These are phyloP conservation scores for Pogostemon cablin DNA, from an alignment of 257 asterid species.

Conservation along the genomic window DNA sequence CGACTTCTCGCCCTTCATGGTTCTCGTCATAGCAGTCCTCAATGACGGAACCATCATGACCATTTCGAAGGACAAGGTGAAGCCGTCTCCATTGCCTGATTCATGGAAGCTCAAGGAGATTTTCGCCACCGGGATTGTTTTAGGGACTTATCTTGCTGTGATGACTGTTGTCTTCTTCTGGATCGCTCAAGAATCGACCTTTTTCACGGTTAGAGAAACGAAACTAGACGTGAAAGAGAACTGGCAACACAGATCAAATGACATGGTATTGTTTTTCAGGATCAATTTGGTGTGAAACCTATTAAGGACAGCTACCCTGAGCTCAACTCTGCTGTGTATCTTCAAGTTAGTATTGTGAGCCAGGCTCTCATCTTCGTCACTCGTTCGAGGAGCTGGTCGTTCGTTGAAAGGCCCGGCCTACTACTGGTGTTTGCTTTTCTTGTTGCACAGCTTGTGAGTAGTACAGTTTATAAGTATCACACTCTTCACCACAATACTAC, in stretches of 20 bases:
- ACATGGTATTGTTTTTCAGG: constrained; percentile 33
- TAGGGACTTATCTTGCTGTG: constrained; percentile 61
- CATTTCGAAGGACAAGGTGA: constrained; percentile 61
- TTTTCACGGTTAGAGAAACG: constrained; percentile 42
- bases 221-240: not conserved
- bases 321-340: constrained; percentile 57
- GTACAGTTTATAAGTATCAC: not conserved
- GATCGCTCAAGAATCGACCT: constrained; percentile 44
- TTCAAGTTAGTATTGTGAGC: constrained; percentile 66
- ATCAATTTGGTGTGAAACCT: constrained; percentile 46
- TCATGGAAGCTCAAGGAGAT: constrained; percentile 70
- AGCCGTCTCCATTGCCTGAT: constrained; percentile 64
- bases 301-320: constrained; percentile 40
- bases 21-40: constrained; percentile 61
- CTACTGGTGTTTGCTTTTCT: constrained; percentile 52
- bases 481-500: too few relatives aligned
- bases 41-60: constrained; percentile 72
- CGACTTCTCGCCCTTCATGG: constrained; percentile 72
- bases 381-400: constrained; percentile 64
- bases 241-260: not conserved
- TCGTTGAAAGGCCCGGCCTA: constrained; percentile 53
- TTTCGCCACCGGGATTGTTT: constrained; percentile 64
- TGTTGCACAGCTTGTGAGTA: constrained; percentile 51
- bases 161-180: constrained; percentile 68
- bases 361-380: constrained; percentile 71